Evolutionary conservation across 2,329 filamentous ascomycete species (phyloP).

Genomic region (Thelonectria rubi): DNA sequence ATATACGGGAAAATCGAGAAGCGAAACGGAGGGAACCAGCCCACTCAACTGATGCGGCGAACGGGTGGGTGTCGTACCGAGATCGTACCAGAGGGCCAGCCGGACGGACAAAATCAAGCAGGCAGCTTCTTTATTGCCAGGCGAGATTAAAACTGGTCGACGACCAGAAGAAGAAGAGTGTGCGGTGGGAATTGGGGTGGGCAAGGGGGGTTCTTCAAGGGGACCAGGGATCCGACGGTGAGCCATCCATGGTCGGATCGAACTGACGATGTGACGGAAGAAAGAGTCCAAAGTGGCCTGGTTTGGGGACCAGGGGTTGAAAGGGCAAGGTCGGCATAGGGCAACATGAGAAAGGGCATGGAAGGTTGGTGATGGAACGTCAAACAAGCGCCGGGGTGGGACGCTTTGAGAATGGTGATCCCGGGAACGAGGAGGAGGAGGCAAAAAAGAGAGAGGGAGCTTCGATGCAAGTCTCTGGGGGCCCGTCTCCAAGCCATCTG

Average conservation of each 20-base stretch:
- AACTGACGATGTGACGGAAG: constrained; percentile 25
- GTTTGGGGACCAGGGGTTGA: background rate
- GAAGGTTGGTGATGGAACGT: background rate
- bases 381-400: constrained; percentile 20
- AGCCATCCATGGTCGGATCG: constrained; percentile 1
- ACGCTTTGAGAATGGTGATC: background rate
- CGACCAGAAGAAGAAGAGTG: constrained; percentile 24
- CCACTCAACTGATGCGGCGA: constrained; percentile 28
- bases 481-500: background rate
- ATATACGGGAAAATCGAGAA: constrained; percentile 14
- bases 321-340: constrained; percentile 12
- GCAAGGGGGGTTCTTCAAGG: too few species aligned
- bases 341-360: background rate
- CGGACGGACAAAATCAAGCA: constrained; percentile 27
- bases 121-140: constrained; percentile 1
- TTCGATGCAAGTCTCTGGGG: background rate
- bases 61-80: constrained; percentile 26
- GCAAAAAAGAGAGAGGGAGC: too few species aligned
- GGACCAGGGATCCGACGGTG: background rate
- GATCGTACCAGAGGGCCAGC: constrained; percentile 41
- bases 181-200: background rate
- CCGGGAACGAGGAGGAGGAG: too few species aligned
- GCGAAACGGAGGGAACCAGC: constrained; percentile 34
- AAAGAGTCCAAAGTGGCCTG: constrained; percentile 3
- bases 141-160: constrained; percentile 29